Conservation (phyloP, 305 asterid species). For the Fraxinus sp. region DNA sequence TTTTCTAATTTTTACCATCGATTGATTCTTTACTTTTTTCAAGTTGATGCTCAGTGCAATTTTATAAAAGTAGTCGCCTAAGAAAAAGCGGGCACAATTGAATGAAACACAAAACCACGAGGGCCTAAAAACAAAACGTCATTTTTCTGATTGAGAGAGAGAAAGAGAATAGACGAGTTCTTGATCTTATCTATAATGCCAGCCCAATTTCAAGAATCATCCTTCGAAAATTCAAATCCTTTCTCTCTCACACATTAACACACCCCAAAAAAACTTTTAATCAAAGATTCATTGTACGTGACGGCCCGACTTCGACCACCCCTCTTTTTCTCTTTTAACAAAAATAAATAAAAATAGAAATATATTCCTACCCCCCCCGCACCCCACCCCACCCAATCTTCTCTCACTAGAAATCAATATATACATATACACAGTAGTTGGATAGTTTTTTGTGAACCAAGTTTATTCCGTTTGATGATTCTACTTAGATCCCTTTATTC, state of each 20-base stretch:
- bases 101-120: not conserved
- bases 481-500: constrained; percentile 64
- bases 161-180: not conserved
- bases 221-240: constrained; percentile 34
- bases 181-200: constrained; percentile 35
- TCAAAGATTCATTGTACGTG: constrained; percentile 72
- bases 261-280: constrained; percentile 5
- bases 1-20: too few species aligned
- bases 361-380: not conserved
- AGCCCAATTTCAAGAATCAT: constrained; percentile 34
- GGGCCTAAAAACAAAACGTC: not conserved
- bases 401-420: constrained; percentile 8
- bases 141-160: not conserved
- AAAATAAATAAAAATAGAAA: not conserved
- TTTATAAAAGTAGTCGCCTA: not conserved
- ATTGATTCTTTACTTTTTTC: not conserved
- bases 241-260: not conserved
- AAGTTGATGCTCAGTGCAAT: not conserved
- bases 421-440: not conserved
- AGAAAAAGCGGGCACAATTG: not conserved
- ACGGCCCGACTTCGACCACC: constrained; percentile 82
- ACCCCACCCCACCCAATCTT: not conserved
- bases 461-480: constrained; percentile 62
- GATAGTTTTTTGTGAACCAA: constrained; percentile 26
- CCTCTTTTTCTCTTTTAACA: constrained; percentile 16